Evolutionary conservation across 1,139 yeast species (phyloP), one percentile per base, ranked within the genome.

Genomic region (Geotrichum europaeum): DNA sequence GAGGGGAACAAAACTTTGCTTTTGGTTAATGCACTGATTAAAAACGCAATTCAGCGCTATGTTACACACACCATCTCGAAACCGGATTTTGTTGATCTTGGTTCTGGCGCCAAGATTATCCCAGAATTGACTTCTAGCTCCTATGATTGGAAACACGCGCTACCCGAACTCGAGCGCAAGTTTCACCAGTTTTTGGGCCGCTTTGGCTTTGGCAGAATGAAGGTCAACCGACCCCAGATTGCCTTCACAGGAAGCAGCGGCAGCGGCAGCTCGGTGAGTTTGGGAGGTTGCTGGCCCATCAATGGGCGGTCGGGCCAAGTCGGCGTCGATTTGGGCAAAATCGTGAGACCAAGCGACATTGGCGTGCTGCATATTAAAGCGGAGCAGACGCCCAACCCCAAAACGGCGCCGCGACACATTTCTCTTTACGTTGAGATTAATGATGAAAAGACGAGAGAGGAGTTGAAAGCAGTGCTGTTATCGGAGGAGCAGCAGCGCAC

Each of bases 211-310:
- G 72, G 71, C 4, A 63, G 65, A 7, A 62, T 65, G 52, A 59
- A 61, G 20, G 62, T 69, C 9, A 62, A 69, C 45, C 63, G 66
- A 6, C 71, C 74, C 5, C 68, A 65, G 40, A 66, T 63, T 47
- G 74, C 73, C 3, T 65, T 74, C 10, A 47, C 40, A 20, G 47
- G 47, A 4, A 15, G 47, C 22, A 4, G 47, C 10, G 22, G 47
- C 47, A 15, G 47, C 20, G 47, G 47, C n/a, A 60, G 62, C 24
- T 65, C 69, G 1, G 68, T 67, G 6, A 43, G 43, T 7, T 65
- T 68, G 1, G 76, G 76, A 5, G 67, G 66, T 52, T 75, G 77
- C 63, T 75, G 78, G 78, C 72, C 77, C 20, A 69, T 75, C 56
- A 65, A 69, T 22, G 76, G 77, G 0, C 56, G 62, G 3, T 45